Evolutionary conservation across 148 eudicot species (phyloP), one percentile per base, ranked within the genome.

Genomic region (Agrostemma githago): DNA sequence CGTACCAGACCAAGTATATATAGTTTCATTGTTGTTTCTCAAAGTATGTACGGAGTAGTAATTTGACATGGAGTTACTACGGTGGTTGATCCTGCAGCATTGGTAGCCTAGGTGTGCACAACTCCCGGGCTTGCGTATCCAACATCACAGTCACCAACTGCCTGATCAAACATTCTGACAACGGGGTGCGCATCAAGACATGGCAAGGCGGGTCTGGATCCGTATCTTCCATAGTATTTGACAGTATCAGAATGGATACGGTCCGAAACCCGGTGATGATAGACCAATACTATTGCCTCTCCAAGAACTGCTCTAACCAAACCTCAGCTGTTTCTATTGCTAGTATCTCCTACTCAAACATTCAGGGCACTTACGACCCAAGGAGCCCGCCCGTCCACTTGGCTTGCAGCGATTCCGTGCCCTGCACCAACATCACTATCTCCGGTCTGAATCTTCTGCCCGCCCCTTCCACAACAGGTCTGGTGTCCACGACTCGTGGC

Each of bases 121-220:
- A 89, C 54, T 79, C 98, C 19, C 76, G 80, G 74, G 98, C 98
- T 9, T 95, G 97, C 21, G 98, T 95, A 1, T 83, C 88, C 48
- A 95, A 92, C 78, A 85, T 95, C 42, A 83, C 89, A 2, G 97
- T 95, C 15, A 70, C 76, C 34, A 85, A 92, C 81, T 90, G 96
- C 3, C 43, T 78, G 0, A 92, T 95, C 78, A 87, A 77, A 68
- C 84, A 87, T 57, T 95, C 98, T 0, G 92, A 84, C 84, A 95
- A 95, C 6, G 98, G 98, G 0, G 86, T 95, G 6, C 86, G 98
- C 14, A 90, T 92, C 85, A 95, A 95, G 72, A 95, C 98, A 41
- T 95, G 93, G 97, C 98, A 95, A 81, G 97, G 98, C 1, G 98
- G 98, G n/a, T 92, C 79, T 0, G 98, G 98, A 62, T 73, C 89